Evolutionary conservation across 2,329 filamentous ascomycete species (phyloP), one percentile per base, ranked within the genome.

Genomic region (Diplodia sapinea): DNA sequence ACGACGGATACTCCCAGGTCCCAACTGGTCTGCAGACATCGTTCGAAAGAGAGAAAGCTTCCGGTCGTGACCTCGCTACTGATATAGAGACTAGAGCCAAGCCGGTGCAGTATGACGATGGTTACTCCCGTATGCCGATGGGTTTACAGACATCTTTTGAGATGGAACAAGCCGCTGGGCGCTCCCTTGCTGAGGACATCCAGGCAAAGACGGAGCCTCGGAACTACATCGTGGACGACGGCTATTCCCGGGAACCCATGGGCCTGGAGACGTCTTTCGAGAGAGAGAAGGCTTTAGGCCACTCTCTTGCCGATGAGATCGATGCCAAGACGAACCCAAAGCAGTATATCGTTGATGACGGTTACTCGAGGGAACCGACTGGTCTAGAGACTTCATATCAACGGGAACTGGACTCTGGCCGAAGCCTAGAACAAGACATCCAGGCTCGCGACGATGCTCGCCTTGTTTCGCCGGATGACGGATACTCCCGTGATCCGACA

Each of bases 101-200:
- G 9, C 49, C 49, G 2, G 43, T 36, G 29, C 64, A 66, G 20
- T 51, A 57, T 11, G 52, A 66, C n/a, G 68, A 72, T 52, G 66
- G 68, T 11, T 69, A 70, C 51, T 59, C 70, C 2, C 64, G 51
- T 29, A 20, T 31, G 57, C 68, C 71, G 13, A 64, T 68, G n/a
- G 71, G 70, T 11, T 36, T 72, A 33, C 64, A 72, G 65, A 72
- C 67, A 51, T 69, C 68, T 8, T 73, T 69, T 33, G 68, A 67
- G 12, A 63, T 55, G 9, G 72, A 73, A 51, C 55, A 47, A 29
- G 56, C 33, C 7, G 62, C 65, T 36, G 65, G 65, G 17, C 55
- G 47, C 17, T 62, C 64, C 36, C 54, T 66, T 5, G 54, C 54
- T 9, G 52, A 57, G 20, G 64, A 66, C 11, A 40, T 66, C 26